Base-by-base conservation (phyloP, 495 filamentous ascomycete genomes). In the Hypoxylon lenormandii region DNA sequence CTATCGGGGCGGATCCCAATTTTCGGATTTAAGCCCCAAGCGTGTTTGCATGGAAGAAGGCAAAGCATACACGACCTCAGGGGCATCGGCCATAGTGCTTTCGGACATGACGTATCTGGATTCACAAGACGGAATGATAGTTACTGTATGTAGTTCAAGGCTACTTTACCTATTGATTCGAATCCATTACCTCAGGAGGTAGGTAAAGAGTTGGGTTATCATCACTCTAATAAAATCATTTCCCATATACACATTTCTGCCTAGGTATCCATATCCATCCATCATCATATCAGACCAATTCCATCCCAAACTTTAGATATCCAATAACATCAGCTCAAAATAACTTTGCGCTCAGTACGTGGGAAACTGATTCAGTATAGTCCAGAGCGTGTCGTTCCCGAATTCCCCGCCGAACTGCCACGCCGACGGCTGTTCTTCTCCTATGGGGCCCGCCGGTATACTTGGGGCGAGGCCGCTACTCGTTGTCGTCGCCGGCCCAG, bases 381-480 rank as follows among this genome's bases (percentile, higher is more conserved):
- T 81, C 84, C 84, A 86, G 33, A 86, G 80, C 52, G 81, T 86
- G 64, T 84, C 81, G 49, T 80, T 79, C 18, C 78, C 80, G 70
- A 86, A 85, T 56, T 82, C 79, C 1, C 83, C 85, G 52, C 78
- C 78, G 75, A 66, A 73, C 38, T 73, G 62, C 72, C 53, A 61
- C 42, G 64, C 61, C 42, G 64, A 62, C 22, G 46, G 23, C 33
- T 72, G 60, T 16, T 71, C 65, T 62, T 64, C 61, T 19, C 59
- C 51, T 21, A 54, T 11, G 18, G 67, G 36, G 5, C 45, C 47
- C 12, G 60, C 19, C 42, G 61, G 48, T 52, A 65, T 49, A 23
- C 30, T 62, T 12, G 60, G 19, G 11, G 55, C 19, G 21, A 69
- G 43, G 30, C 52, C 55, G 56, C 55, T 47, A 3, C 26, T 55